Evolutionary conservation across 257 asterid species (phyloP), one percentile per base, ranked within the genome.

Genomic region (Rauvolfia tetraphylla): DNA sequence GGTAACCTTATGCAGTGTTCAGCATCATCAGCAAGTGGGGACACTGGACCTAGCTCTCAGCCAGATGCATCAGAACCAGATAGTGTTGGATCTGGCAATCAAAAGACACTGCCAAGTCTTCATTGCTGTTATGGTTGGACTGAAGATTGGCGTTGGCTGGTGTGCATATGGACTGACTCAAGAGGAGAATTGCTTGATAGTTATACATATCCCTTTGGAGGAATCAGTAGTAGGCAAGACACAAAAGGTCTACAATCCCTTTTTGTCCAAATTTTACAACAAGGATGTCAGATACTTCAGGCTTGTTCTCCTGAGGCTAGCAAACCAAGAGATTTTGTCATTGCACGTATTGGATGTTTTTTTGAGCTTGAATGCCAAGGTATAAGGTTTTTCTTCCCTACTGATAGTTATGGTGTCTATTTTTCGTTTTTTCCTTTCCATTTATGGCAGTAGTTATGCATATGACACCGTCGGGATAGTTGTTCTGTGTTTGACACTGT

Each of bases 121-220:
- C 99, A 95, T 84, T 95, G 99, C 84, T 93, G 99, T 86, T 95
- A 95, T 85, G 99, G 97, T 62, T 95, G 99, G 99, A 93, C 98
- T 69, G 99, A 95, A 81, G 99, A 95, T 88, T 95, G 99, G 99
- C 97, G 98, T 54, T 95, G 99, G 98, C 83, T 95, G 91, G 96
- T 93, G 68, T 91, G 93, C 86, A 80, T 95, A 76, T 95, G 99
- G 99, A 95, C 99, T 39, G 99, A 95, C 79, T 89, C 99, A 17
- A 89, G 99, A 84, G 98, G 98, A 49, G 99, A 95, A 82, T 84
- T 95, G 86, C 96, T 95, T 14, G 99, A 95, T 85, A 90, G 93
- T 84, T 87, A 84, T 82, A 90, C 91, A 61, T 93, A 93, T 86
- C 98, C 99, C 41, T 95, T 93, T 68, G 99, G 99, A 74, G 99